Base-by-base conservation (phyloP, 2,329 filamentous ascomycete genomes). In the Endoconidiophora laricicola region DNA sequence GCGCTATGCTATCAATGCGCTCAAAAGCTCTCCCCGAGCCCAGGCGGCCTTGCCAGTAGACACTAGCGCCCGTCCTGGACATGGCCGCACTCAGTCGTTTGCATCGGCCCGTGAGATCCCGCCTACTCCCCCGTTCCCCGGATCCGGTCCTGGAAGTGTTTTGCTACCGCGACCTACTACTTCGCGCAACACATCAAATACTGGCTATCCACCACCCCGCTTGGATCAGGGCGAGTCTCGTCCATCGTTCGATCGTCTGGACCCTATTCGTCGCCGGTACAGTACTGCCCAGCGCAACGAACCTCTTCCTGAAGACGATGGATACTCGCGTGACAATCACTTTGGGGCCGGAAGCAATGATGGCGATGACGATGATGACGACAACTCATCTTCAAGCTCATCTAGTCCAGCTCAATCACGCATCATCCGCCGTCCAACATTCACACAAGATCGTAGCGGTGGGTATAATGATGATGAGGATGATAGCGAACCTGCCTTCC, bases 1-100 rank as follows among this genome's bases (percentile, higher is more conserved):
- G 69, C 79, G 84, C 54, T 91, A 82, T 60, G 78, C 81, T 41
- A 78, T 74, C 2, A 73, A 72, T 5, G 70, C 72, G 2, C 71
- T 69, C 20, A 71, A 73, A 48, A 73, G 73, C 51, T 77, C 77
- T 3, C 65, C 69, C 16, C 44, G 33, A 6, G 70, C 72, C 1
- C 71, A 74, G 1, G 78, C 78, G 2, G 76, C 79, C 2, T 60
- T 73, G 14, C 75, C 73, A 14, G 69, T 22, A 5, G 48, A 50
- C 6, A 18, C 36, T 20, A 12, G 9, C 6, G 23, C 42, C 36
- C 48, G 48, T 5, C 24, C 29, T 2, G 43, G n/a, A 45, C 43
- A 45, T 3, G 29, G n/a, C 16, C 22, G 43, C 6, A 45, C 23
- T 29, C 43, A 23, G 29, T 45, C 43, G 14, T 36, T 45, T 23